A percentile compares a stretch with the other conserved stretches of the same genome.
These are phyloP conservation scores for Dendryphion nanum DNA, from an alignment of 2,329 filamentous ascomycete genomes.

Conservation along the genomic window DNA sequence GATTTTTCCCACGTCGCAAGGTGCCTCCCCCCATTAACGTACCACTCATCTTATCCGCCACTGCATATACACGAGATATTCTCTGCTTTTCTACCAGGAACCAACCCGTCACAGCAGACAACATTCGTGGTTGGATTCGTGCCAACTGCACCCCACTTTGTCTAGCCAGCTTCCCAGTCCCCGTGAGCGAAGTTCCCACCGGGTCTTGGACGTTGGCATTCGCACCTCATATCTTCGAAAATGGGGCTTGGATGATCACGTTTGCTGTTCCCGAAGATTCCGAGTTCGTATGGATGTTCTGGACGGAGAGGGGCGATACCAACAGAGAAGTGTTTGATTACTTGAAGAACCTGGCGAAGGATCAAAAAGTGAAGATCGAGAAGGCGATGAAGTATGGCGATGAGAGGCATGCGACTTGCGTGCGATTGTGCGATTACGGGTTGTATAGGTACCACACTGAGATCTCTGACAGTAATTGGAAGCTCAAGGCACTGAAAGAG, in stretches of 20 bases:
- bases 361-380: constrained; percentile 1
- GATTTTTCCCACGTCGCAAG: too few relatives aligned
- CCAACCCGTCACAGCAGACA: background rate
- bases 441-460: too few relatives aligned
- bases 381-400: constrained; percentile 3
- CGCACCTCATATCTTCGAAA: background rate
- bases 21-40: too few relatives aligned
- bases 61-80: background rate
- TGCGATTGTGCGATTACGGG: constrained; percentile 1
- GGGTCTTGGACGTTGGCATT: constrained; percentile 3
- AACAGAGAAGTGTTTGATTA: background rate
- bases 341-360: background rate
- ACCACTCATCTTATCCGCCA: too few relatives aligned
- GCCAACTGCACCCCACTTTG: background rate
- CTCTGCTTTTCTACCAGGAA: background rate
- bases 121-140: background rate
- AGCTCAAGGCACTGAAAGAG: too few relatives aligned
- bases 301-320: background rate
- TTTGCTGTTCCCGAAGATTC: constrained; percentile 2
- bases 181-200: constrained; percentile 2
- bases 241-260: constrained; percentile 1
- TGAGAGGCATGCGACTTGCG: constrained; percentile 2
- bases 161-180: too few relatives aligned
- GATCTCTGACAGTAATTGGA: too few relatives aligned
- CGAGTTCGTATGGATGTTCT: constrained; percentile 5